phyloP scores from a whole-genome alignment of 73 alveolate species.

The Blepharisma japonicum region DNA sequence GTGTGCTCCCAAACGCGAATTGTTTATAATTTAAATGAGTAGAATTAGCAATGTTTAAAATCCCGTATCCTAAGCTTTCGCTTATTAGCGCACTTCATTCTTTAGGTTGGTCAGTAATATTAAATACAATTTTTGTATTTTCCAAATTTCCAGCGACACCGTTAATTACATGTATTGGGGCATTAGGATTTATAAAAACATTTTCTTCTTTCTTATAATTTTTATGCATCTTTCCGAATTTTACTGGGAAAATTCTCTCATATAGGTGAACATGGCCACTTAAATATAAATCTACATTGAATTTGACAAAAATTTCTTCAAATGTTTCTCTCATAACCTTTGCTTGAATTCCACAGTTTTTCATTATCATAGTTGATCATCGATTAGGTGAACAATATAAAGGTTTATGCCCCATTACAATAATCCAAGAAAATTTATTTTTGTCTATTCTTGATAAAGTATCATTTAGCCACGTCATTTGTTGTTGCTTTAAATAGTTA shows the following conservation, averaged over 20 bases:
- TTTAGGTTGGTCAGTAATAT: neutral
- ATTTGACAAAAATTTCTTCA: slow-evolving; percentile 11
- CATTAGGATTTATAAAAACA: neutral
- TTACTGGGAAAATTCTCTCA: slow-evolving; percentile 7
- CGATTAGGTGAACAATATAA: neutral
- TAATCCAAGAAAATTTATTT: neutral
- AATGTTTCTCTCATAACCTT: neutral
- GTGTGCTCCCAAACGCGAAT: slow-evolving; percentile 4
- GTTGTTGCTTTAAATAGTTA: neutral
- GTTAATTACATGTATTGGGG: slow-evolving; percentile 5
- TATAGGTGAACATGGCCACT: slow-evolving; percentile 19
- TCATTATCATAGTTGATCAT: slow-evolving; percentile 16
- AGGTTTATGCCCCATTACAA: slow-evolving; percentile 21
- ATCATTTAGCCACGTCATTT: neutral
- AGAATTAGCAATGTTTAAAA: neutral
- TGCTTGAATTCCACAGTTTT: neutral
- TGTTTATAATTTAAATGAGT: neutral
- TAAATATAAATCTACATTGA: neutral
- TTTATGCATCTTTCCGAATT: neutral
- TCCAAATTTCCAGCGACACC: slow-evolving; percentile 23
- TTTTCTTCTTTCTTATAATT: too few relatives aligned
- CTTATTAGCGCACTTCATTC: neutral
- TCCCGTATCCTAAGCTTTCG: slow-evolving; percentile 2
- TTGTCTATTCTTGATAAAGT: neutral
- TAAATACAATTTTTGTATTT: neutral